phyloP scores from a whole-genome alignment of 148 eudicot genomes.

The Rhododendron vialii region DNA sequence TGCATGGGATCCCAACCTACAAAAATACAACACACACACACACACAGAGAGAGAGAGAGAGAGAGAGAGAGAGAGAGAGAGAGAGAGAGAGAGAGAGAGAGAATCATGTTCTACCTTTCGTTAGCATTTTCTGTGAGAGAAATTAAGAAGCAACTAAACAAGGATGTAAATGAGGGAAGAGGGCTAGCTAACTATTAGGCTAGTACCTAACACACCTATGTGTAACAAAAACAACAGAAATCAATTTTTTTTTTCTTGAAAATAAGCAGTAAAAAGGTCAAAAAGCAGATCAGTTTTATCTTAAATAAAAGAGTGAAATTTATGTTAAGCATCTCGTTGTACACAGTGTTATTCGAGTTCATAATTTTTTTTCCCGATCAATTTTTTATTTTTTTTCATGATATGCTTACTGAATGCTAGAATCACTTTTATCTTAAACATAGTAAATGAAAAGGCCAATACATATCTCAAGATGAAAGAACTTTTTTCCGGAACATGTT shows the following conservation, averaged over 20 bases:
- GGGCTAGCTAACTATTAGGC: not conserved
- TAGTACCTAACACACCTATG: not conserved
- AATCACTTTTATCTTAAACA: not conserved
- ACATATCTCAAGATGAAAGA: too few relatives aligned
- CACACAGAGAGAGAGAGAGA: not conserved
- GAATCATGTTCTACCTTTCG: not conserved
- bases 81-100: conserved; percentile 10
- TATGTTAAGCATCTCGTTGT: too few relatives aligned
- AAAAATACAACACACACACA: not conserved
- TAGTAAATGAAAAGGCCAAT: not conserved
- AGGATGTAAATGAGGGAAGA: not conserved
- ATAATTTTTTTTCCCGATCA: too few relatives aligned
- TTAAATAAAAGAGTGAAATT: too few relatives aligned
- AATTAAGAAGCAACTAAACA: not conserved
- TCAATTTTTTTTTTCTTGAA: too few relatives aligned
- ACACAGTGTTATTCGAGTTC: too few relatives aligned
- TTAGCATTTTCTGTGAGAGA: not conserved
- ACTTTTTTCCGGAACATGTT: too few relatives aligned
- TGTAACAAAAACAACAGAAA: not conserved
- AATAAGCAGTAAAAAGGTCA: not conserved
- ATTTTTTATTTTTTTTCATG: too few relatives aligned
- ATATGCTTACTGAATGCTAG: not conserved
- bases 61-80: not conserved
- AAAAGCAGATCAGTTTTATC: not conserved
- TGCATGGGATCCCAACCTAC: conserved; percentile 90